Evolutionary conservation across 2,329 filamentous ascomycete species (phyloP), one percentile per base, ranked within the genome.

Genomic region (Zymoseptoria pseudotritici): DNA sequence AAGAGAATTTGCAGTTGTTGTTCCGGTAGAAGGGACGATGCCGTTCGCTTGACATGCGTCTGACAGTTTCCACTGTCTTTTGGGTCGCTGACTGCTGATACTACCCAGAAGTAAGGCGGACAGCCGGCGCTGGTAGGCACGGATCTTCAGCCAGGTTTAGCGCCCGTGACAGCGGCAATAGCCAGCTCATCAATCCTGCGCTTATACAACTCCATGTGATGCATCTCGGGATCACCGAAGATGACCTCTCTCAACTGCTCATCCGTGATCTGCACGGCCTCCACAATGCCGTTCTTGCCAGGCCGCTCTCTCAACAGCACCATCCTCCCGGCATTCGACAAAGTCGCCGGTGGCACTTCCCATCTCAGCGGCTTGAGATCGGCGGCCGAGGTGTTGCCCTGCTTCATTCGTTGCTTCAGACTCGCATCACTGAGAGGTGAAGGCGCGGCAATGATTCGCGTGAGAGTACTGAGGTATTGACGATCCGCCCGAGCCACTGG

Each of bases 201-300:
- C 13, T 84, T 83, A 74, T 96, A 96, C 20, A 94, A 70, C 61
- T 79, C 83, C 91, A 96, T 95, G 66, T 86, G 80, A 75, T 95
- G 91, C 71, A 86, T 88, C 51, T 90, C 78, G 0, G 89, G 88
- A 71, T 96, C 90, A 0, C 91, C 91, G 82, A 91, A 96, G 3
- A 96, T 79, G 0, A 91, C 82, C 1, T 79, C 81, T 22, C 87
- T 78, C 55, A 96, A 73, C 69, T 89, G 79, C 51, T 86, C 83
- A 64, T 94, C 88, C 0, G 78, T 82, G 8, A 87, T 82, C 9
- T 86, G 80, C 62, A 86, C 86, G 1, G 89, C 89, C 53, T 89
- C 82, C 0, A 91, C 82, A 70, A 78, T 80, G 17, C 78, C 76
- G 61, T 72, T 75, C 21, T 70, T 73, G 54, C 69, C 71, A 0